Evolutionary conservation across 2,329 filamentous ascomycete species (phyloP), one percentile per base, ranked within the genome.

Genomic region (Phialophora macrospora): DNA sequence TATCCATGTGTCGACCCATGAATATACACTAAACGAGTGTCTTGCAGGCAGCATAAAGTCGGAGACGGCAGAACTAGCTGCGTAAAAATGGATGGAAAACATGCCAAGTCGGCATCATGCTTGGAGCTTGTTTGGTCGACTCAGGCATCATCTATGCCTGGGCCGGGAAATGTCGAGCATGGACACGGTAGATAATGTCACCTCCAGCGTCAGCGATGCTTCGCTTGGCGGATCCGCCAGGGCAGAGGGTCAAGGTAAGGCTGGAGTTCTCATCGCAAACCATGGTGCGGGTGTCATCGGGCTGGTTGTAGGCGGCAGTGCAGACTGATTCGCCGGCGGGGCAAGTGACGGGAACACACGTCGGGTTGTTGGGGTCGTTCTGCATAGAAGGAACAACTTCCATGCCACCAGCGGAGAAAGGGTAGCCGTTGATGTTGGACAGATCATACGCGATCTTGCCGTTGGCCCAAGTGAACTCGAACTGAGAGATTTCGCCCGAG

Each of bases 361-460:
- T 71, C 38, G 71, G 71, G 62, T 70, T 68, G 65, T 38, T 66
- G 26, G 66, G 51, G 49, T 71, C 71, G 46, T 65, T 65, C 41
- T 65, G 55, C 64, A 64, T 68, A 20, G 71, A 72, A 12, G 71
- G 71, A 9, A 68, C 65, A 20, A 72, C 48, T 32, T 62, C 46
- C 68, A 72, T 71, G 46, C 71, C 71, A 41, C 67, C 63, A 51
- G 57, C 75, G 0, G 72, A 71, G 70, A 81, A 81, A 9, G 79
- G 73, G 63, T 79, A 76, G 3, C 79, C 79, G 56, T 78, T 78
- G 61, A 81, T 78, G 72, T 78, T 76, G 4, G 75, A 78, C 63
- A 82, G 70, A 60, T 80, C 79, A 62, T 81, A 81, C 70, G 76
- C 79, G 64, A 79, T 71, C 49, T 73, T 71, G 55, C 70, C 72